Percentiles rank a stretch among this genome's conserved stretches.
Conservation (phyloP, 768 basidiomycete genomes). For the Podaxis mareebaensis region DNA sequence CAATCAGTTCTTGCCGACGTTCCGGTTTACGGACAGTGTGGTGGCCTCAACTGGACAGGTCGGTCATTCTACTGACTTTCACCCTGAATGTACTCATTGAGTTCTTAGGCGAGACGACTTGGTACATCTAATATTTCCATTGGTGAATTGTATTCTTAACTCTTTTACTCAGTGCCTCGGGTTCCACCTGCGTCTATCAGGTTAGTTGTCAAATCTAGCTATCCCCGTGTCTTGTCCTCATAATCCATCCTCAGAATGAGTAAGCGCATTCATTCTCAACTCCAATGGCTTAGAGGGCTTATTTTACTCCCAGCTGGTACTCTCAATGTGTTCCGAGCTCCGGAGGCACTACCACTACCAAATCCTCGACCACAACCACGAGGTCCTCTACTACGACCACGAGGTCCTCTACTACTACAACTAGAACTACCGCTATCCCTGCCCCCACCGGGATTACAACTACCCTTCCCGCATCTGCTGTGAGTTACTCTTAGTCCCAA, state of each 20-base stretch:
- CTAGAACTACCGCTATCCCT: slow-evolving; percentile 18
- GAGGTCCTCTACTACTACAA: slow-evolving; percentile 17
- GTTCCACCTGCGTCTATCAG: slow-evolving; percentile 1
- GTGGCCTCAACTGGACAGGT: slow-evolving; percentile 25
- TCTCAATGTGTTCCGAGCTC: slow-evolving; percentile 1
- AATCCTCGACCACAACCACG: not conserved
- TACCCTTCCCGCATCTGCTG: slow-evolving; percentile 28
- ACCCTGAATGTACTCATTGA: not conserved
- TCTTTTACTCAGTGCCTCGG: not conserved
- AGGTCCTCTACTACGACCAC: slow-evolving; percentile 2
- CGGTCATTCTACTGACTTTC: not conserved
- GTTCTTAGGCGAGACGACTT: slow-evolving; percentile 2
- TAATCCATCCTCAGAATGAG: not conserved
- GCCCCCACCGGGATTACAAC: slow-evolving; percentile 26
- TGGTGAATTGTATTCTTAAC: not conserved
- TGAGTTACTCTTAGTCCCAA: slow-evolving; percentile 11
- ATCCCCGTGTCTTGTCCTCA: not conserved
- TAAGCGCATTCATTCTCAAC: not conserved
- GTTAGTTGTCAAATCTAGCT: not conserved
- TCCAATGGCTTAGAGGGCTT: not conserved
- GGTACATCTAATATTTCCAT: not conserved
- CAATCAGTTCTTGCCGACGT: slow-evolving; percentile 21
- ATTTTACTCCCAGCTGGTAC: not conserved
- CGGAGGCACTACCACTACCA: not conserved
- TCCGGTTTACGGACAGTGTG: slow-evolving; percentile 27